Evolutionary conservation across 2,329 filamentous ascomycete genomes (phyloP).

Genomic region (Sporothrix humicola): DNA sequence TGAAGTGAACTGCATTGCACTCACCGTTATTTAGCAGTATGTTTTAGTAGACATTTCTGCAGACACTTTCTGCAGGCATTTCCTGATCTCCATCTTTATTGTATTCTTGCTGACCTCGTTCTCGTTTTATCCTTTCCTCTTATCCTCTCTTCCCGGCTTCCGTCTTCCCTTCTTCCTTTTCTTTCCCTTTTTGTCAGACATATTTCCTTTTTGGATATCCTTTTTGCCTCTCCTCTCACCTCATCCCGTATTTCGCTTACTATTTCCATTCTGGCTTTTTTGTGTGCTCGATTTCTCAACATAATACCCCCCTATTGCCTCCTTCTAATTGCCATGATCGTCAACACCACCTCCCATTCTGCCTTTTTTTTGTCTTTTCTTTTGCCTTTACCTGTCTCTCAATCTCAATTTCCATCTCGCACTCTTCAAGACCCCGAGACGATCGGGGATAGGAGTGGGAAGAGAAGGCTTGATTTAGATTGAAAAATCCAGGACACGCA

Average conservation of each 20-base stretch:
- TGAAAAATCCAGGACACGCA: conserved; percentile 9
- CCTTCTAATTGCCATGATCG: conserved; percentile 11
- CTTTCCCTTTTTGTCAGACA: conserved; percentile 6
- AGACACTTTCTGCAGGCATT: background rate
- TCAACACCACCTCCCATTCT: conserved; percentile 1
- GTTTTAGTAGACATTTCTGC: too few species aligned
- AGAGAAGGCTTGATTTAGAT: conserved; percentile 23
- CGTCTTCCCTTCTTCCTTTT: background rate
- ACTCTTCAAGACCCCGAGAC: background rate
- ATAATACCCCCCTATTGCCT: background rate
- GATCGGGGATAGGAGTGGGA: background rate
- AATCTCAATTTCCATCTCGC: conserved; percentile 21
- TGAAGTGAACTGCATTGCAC: background rate
- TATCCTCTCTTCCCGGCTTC: conserved; percentile 13
- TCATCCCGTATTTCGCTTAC: conserved; percentile 19
- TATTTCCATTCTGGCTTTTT: background rate
- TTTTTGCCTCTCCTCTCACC: conserved; percentile 1
- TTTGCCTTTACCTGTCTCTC: background rate
- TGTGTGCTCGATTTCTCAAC: background rate
- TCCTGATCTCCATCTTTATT: background rate
- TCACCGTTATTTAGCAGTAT: too few species aligned
- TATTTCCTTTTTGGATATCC: background rate
- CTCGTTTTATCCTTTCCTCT: background rate
- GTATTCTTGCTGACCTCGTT: background rate
- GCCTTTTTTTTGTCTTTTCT: background rate